Evolutionary conservation across 2,329 filamentous ascomycete species (phyloP).

Genomic region (Lecanicillium sp.): DNA sequence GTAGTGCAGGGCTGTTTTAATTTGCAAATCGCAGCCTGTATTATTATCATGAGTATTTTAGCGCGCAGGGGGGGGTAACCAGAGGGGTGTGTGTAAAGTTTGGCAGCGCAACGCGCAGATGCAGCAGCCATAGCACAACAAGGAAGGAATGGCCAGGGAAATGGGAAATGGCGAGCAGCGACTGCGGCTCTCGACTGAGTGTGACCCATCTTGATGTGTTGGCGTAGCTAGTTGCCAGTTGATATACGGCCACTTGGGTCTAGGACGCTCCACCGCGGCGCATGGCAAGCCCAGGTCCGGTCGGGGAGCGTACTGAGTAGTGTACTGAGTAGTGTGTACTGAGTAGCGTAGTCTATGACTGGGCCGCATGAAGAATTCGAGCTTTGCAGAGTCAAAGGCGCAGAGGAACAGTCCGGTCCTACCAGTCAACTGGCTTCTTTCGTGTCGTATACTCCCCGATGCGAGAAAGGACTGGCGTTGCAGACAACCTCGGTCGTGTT

Average conservation of each 20-base stretch:
- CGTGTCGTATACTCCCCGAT: too few relatives aligned
- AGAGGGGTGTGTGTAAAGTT: conserved; percentile 8
- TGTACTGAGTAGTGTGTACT: neutral
- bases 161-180: conserved; percentile 50
- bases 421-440: too few relatives aligned
- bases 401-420: too few relatives aligned
- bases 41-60: conserved; percentile 16
- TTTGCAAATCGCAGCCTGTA: conserved; percentile 12
- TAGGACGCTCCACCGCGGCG: conserved; percentile 58
- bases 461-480: too few relatives aligned
- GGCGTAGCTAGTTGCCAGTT: conserved; percentile 82
- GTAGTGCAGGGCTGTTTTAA: conserved; percentile 14
- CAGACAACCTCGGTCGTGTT: too few relatives aligned
- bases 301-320: conserved; percentile 7
- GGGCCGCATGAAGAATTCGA: neutral
- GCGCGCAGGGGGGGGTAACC: conserved; percentile 10
- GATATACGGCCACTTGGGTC: conserved; percentile 56
- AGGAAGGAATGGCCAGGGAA: conserved; percentile 3
- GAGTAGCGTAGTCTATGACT: too few relatives aligned
- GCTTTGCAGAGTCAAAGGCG: neutral
- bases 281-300: conserved; percentile 28
- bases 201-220: conserved; percentile 81
- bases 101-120: conserved; percentile 4
- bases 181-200: conserved; percentile 60
- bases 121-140: conserved; percentile 3